A percentile compares a stretch with the other conserved stretches of the same genome.
These are phyloP conservation scores for Seiridium unicorne DNA, from an alignment of 2,329 filamentous ascomycete species.

Conservation along the genomic window DNA sequence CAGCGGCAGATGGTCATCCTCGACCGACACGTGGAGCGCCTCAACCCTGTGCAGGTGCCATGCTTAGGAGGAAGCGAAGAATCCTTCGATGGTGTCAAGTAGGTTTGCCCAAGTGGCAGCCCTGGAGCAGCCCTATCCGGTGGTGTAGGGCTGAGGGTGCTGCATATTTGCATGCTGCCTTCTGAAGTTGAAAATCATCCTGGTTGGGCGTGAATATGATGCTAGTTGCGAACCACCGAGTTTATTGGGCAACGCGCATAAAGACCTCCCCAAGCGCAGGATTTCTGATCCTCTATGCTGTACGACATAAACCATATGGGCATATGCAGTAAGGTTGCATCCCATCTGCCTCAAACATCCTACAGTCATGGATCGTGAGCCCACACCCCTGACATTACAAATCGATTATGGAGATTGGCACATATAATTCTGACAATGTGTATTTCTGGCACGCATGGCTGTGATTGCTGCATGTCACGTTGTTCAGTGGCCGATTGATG, in stretches of 20 bases:
- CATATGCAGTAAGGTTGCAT: conserved; percentile 2
- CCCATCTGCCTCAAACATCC: not conserved
- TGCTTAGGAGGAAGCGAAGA: not conserved
- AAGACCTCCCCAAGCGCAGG: not conserved
- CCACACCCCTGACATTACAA: not conserved
- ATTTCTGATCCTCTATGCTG: not conserved
- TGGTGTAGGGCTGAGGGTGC: conserved; percentile 6
- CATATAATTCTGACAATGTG: too few species aligned
- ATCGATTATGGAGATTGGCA: not conserved
- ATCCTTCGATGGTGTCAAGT: not conserved
- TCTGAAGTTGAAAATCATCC: not conserved
- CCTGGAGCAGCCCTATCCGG: not conserved
- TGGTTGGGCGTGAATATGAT: too few species aligned
- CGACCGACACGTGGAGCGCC: conserved; percentile 1
- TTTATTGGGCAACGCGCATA: not conserved
- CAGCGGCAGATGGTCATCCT: conserved; percentile 4
- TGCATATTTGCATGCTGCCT: not conserved
- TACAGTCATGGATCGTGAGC: too few species aligned
- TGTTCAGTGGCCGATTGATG: too few species aligned
- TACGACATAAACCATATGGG: conserved; percentile 3
- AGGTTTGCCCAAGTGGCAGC: not conserved
- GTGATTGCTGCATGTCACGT: too few species aligned
- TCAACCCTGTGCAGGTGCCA: conserved; percentile 1
- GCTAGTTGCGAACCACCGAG: too few species aligned
- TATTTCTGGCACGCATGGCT: too few species aligned